Conservation (phyloP, 2,329 filamentous ascomycete genomes). For the Ophiostoma novo-ulmi region DNA sequence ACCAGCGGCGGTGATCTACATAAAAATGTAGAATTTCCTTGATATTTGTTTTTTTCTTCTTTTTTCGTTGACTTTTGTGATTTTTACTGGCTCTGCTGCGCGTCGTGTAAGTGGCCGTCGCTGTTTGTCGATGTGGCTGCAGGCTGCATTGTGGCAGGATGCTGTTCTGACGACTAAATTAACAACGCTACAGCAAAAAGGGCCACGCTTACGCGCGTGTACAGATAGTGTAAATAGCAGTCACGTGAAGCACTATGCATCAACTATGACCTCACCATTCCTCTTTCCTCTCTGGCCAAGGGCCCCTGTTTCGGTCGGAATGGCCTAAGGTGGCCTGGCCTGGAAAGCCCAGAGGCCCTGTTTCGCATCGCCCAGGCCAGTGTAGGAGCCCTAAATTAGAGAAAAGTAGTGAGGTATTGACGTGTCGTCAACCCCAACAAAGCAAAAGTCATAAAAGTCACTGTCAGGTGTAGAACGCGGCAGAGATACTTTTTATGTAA, state of each 20-base stretch:
- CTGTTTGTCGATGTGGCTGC: not conserved
- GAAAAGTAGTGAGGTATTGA: not conserved
- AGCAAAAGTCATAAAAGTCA: not conserved
- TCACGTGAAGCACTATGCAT: not conserved
- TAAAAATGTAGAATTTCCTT: not conserved
- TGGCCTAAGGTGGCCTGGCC: not conserved
- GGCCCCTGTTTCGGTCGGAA: not conserved
- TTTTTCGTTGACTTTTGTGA: not conserved
- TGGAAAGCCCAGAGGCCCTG: not conserved
- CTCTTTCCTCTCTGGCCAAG: no score
- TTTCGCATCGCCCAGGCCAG: not conserved
- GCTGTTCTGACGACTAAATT: not conserved
- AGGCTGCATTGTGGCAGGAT: constrained; percentile 1
- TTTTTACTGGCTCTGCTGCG: not conserved
- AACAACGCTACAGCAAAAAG: not conserved
- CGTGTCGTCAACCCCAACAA: not conserved
- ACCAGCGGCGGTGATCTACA: not conserved
- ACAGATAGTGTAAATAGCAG: not conserved
- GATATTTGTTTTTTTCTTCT: not conserved
- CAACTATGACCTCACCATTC: not conserved
- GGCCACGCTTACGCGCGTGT: not conserved
- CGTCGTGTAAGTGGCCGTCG: not conserved
- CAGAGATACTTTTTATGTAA: constrained; percentile 2
- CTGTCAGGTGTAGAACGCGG: not conserved
- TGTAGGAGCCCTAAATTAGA: not conserved